Percentiles rank a stretch among this genome's conserved stretches.
These are phyloP conservation scores for Isabelozyma heimii DNA, from an alignment of 805 yeast species.

Conservation along the genomic window DNA sequence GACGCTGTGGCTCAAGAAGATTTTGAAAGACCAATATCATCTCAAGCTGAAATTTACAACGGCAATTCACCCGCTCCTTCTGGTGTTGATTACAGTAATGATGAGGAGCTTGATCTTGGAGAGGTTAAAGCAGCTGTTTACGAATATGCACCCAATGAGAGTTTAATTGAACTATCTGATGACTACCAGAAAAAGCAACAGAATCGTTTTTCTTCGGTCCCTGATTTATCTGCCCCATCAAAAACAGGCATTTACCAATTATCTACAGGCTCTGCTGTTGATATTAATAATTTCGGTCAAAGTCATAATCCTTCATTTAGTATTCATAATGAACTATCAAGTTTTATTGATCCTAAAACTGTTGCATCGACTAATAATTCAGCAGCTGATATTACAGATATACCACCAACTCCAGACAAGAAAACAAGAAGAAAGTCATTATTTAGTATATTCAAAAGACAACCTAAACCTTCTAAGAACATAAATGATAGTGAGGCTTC, in stretches of 20 bases:
- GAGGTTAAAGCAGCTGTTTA: not conserved
- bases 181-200: constrained; percentile 3
- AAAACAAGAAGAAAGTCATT: constrained; percentile 26
- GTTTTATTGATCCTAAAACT: not conserved
- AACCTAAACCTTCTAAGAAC: constrained; percentile 7
- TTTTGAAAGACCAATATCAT: constrained; percentile 18
- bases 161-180: constrained; percentile 1
- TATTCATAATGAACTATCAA: constrained; percentile 7
- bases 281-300: constrained; percentile 39
- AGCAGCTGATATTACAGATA: not conserved
- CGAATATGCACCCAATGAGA: not conserved
- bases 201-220: constrained; percentile 11
- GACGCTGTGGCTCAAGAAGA: not conserved
- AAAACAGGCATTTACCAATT: constrained; percentile 10
- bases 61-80: not conserved
- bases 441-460: constrained; percentile 33
- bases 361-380: not conserved
- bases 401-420: not conserved
- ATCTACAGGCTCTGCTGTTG: constrained; percentile 35
- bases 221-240: constrained; percentile 8
- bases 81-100: not conserved
- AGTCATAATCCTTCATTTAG: constrained; percentile 36
- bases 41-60: constrained; percentile 15
- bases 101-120: constrained; percentile 3
- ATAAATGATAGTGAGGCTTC: not conserved